Conservation (phyloP, 2,329 filamentous ascomycete genomes). For the Onygena corvina region DNA sequence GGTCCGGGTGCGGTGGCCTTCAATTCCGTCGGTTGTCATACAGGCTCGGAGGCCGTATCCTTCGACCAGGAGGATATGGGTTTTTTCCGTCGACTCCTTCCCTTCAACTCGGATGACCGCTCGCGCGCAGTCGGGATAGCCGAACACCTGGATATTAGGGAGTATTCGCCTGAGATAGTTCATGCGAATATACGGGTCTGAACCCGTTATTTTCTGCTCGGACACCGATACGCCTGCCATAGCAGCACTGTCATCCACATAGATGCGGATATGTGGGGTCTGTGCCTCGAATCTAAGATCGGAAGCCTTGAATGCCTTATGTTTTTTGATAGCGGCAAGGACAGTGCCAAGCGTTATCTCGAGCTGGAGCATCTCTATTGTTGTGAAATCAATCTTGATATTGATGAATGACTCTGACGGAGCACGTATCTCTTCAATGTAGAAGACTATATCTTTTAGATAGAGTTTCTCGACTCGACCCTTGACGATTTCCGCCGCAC, state of each 20-base stretch:
- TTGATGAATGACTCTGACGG: conserved; percentile 61
- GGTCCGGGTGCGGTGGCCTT: conserved; percentile 59
- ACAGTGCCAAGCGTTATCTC: conserved; percentile 67
- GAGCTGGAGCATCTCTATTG: conserved; percentile 67
- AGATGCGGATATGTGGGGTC: conserved; percentile 55
- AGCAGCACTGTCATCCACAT: conserved; percentile 42
- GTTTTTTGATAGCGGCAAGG: conserved; percentile 59
- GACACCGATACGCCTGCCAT: conserved; percentile 31
- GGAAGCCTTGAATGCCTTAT: conserved; percentile 60
- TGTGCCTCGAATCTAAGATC: conserved; percentile 50
- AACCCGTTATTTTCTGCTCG: conserved; percentile 33
- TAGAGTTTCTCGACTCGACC: conserved; percentile 91
- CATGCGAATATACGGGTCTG: conserved; percentile 47
- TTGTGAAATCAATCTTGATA: conserved; percentile 68
- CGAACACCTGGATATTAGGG: conserved; percentile 73
- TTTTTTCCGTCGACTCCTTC: conserved; percentile 42
- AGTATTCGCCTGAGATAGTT: conserved; percentile 75
- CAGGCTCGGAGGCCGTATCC: conserved; percentile 81
- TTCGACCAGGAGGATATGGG: conserved; percentile 72
- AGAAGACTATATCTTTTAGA: conserved; percentile 66
- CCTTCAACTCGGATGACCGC: conserved; percentile 81
- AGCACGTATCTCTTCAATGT: conserved; percentile 83
- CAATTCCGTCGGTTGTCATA: conserved; percentile 86
- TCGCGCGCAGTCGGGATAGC: conserved; percentile 72
- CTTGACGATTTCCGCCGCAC: conserved; percentile 81